Evolutionary conservation across 1,284 basidiomycete genomes (phyloP), one percentile per base, ranked within the genome.

Genomic region (Ganoderma boninense): DNA sequence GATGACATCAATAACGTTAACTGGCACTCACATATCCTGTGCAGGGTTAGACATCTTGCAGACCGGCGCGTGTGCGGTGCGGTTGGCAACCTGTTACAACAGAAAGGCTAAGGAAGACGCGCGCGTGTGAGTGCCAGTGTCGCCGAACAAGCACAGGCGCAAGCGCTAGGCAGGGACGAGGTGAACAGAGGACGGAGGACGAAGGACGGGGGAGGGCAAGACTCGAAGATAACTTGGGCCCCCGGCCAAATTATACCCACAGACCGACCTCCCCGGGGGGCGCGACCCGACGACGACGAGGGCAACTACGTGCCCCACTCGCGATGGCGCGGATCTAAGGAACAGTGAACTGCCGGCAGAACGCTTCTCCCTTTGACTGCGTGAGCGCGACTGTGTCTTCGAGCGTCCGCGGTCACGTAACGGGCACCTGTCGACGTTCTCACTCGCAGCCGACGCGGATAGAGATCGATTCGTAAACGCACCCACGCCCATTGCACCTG

Each of bases 1-100:
- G 4, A 13, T 23, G 49, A 52, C 23, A 52, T 52, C 23, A 23
- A 52, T 26, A 52, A 52, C 23, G 23, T 52, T 52, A 26, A 14
- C 23, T 4, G 26, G 5, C 8, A 64, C 63, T 49, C 35, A 64
- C 63, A 64, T 38, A 14, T 23, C 32, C n/a, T 54, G 29, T n/a
- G 63, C 63, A 14, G 63, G 38, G 23, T 49, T 42, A 11, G 32
- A 0, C 63, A 64, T 64, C 35, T 40, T 64, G 57, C n/a, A n/a
- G 13, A 42, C 23, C 38, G 60, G 40, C 38, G 2, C 40, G 38
- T 40, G 8, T 18, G n/a, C 1, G 40, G 23, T 38, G 38, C n/a
- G n/a, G n/a, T n/a, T n/a, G 10, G 6, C 13, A 40, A 20, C 35
- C 23, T 32, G 2, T 40, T 40, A 52, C 14, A 32, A 57, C 29